Percentiles rank a stretch among this genome's conserved stretches.
Conservation (phyloP, 1,139 yeast genomes). For the Saccharomycopsis hybrid region DNA sequence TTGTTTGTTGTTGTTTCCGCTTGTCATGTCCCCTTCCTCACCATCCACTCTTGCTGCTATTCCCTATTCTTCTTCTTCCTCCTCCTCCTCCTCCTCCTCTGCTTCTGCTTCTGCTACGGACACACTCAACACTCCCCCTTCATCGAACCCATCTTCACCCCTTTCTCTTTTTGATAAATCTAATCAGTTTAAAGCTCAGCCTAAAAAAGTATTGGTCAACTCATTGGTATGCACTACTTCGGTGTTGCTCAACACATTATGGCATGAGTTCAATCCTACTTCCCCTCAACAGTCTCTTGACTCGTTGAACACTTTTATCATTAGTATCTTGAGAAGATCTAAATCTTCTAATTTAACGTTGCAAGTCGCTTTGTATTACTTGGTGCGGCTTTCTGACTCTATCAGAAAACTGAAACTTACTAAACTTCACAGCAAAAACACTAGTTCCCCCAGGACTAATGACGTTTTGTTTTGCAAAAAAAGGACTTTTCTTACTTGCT, state of each 20-base stretch:
- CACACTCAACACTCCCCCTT: background rate
- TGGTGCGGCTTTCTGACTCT: background rate
- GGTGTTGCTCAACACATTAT: slow-evolving; percentile 1
- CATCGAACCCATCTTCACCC: no score
- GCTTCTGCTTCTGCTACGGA: background rate
- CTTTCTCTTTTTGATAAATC: background rate
- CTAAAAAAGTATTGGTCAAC: slow-evolving; percentile 1
- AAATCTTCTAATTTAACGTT: slow-evolving; percentile 1
- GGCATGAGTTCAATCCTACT: slow-evolving; percentile 5
- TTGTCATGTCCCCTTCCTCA: background rate
- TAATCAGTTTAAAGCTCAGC: background rate
- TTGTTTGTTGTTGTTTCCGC: no score
- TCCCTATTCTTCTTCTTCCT: background rate
- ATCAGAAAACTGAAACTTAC: background rate
- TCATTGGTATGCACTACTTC: slow-evolving; percentile 4
- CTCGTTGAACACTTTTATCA: slow-evolving; percentile 7
- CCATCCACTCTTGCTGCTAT: background rate
- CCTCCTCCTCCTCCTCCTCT: no score
- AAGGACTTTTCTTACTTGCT: slow-evolving; percentile 10
- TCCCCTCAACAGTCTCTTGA: background rate
- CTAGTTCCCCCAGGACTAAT: background rate
- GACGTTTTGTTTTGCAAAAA: slow-evolving; percentile 7
- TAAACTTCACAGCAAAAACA: background rate
- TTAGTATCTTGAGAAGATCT: slow-evolving; percentile 7
- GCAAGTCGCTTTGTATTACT: slow-evolving; percentile 8